Base-by-base conservation (phyloP, 2,329 filamentous ascomycete genomes). In the Sarocladium oryzae region DNA sequence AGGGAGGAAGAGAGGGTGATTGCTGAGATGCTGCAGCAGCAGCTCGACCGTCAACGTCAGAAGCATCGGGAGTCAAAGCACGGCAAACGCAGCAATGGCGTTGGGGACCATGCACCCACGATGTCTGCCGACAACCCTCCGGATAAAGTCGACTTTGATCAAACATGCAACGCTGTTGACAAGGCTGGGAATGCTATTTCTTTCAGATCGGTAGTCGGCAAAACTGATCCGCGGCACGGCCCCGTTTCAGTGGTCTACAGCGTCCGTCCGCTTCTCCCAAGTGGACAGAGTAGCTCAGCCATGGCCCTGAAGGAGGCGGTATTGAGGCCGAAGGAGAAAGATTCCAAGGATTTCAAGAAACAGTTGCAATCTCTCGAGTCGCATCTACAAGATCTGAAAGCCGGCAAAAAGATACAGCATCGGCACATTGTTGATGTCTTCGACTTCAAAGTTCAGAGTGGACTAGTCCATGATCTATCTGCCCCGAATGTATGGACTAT, bases 391-490 rank as follows among this genome's bases (percentile, higher is more conserved):
- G 75, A 80, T 9, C 71, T 95, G 49, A 93, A 88, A 65, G 73
- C 78, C 1, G 71, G 90, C 41, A 93, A 88, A 63, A 81, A 79
- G 57, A 71, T 93, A 35, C 79, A 81, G 3, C 89, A 96, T 63
- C 77, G 81, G 21, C 89, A 90, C 61, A 70, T 97, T 11, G 77
- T 93, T 38, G 82, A 87, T 48, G 75, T 97, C 33, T 74, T 95
- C 52, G 89, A 91, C 55, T 95, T 90, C 69, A 89, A 88, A 58
- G 86, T 96, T 55, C 76, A 86, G 61, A 73, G 78, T 38, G 70
- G 69, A 56, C 69, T 60, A 46, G 66, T 70, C 15, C 63, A 69
- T 35, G 69, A 76, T 48, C 63, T 65, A 11, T 56, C 60, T 8
- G 55, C 58, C 18, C 50, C 63, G 56, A 61, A 71, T 58, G 51